phyloP scores from a whole-genome alignment of 176 grass and related monocot genomes.

The Otatea glauca region DNA sequence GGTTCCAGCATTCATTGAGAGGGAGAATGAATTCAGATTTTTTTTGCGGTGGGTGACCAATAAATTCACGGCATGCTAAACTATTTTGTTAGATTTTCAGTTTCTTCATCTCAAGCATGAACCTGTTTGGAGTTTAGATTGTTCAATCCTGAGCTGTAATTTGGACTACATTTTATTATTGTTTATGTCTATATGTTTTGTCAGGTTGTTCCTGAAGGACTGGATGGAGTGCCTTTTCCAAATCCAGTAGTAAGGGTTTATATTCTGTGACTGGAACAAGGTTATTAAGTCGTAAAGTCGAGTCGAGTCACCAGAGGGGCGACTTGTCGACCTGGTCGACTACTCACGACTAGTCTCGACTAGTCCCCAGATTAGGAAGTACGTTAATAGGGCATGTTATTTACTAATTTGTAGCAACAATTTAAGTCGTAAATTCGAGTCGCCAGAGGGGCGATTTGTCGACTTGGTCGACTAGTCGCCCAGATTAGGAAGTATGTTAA shows the following conservation, averaged over 20 bases:
- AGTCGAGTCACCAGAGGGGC: too few relatives aligned
- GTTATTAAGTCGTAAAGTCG: too few relatives aligned
- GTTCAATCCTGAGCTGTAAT: slow-evolving; percentile 6
- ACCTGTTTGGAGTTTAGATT: slow-evolving; percentile 13
- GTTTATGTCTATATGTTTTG: neutral
- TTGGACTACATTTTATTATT: neutral
- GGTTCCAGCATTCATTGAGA: slow-evolving; percentile 91
- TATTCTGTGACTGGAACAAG: neutral
- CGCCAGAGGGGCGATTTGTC: too few relatives aligned
- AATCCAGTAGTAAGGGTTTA: slow-evolving; percentile 69
- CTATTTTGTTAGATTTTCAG: slow-evolving; percentile 8
- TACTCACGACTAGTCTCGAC: too few relatives aligned
- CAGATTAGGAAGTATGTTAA: too few relatives aligned
- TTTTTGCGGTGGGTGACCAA: slow-evolving; percentile 68
- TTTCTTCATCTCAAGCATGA: slow-evolving; percentile 5
- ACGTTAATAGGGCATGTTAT: too few relatives aligned
- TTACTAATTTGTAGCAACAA: too few relatives aligned
- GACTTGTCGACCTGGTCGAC: too few relatives aligned
- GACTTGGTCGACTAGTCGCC: too few relatives aligned
- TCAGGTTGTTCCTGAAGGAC: slow-evolving; percentile 76
- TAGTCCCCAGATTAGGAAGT: too few relatives aligned
- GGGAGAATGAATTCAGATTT: slow-evolving; percentile 92
- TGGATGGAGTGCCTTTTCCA: slow-evolving; percentile 67
- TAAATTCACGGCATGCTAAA: slow-evolving; percentile 5
- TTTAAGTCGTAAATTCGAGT: too few relatives aligned